These are phyloP conservation scores for Halenospora varia DNA, from an alignment of 495 filamentous ascomycete genomes.

Conservation along the genomic window DNA sequence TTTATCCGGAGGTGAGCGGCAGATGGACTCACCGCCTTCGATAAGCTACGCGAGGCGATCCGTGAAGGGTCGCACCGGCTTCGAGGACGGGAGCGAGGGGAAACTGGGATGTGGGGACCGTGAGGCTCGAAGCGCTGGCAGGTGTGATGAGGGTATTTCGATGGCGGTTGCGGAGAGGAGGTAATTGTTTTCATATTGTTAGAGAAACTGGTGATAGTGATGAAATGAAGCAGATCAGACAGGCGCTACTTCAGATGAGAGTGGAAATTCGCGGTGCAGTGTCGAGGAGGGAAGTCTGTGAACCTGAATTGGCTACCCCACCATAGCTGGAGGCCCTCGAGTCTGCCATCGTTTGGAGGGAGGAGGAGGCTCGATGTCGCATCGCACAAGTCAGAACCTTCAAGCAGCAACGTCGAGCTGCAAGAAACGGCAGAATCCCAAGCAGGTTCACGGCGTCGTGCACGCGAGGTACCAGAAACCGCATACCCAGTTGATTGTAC, in stretches of 20 bases:
- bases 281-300: neutral
- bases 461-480: neutral
- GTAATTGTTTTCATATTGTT: neutral
- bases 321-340: neutral
- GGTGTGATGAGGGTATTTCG: constrained; percentile 1
- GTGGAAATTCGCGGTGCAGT: no score
- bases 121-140: constrained; percentile 1
- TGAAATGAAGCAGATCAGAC: neutral
- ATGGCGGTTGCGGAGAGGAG: neutral
- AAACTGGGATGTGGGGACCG: neutral
- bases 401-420: neutral
- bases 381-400: neutral
- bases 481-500: neutral
- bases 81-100: neutral
- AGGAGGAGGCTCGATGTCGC: no score
- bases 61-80: no score
- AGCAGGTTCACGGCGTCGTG: neutral
- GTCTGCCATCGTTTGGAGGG: neutral
- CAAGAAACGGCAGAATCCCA: no score
- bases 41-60: neutral
- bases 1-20: neutral
- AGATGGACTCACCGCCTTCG: neutral
- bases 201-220: neutral
- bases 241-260: constrained; percentile 7
- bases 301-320: no score